phyloP scores from a whole-genome alignment of 805 yeast genomes.

The Yarrowia sp. region DNA sequence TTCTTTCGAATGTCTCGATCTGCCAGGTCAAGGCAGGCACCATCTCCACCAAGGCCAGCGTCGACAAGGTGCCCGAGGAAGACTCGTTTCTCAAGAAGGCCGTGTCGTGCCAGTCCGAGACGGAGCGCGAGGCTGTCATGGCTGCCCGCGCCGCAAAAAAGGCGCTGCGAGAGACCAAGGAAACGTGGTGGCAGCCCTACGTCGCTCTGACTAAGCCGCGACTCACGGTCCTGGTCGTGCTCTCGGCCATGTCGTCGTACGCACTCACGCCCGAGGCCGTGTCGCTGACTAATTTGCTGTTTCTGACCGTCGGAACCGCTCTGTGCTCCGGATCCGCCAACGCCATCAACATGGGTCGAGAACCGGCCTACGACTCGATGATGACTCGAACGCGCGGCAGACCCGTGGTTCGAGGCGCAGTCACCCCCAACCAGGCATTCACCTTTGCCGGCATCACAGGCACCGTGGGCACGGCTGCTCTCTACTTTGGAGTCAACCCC shows the following conservation, averaged over 20 bases:
- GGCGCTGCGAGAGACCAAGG: conserved; percentile 1
- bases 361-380: conserved; percentile 79
- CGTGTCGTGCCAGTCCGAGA: conserved; percentile 19
- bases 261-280: conserved; percentile 86
- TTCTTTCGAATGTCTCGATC: conserved; percentile 4
- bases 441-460: conserved; percentile 77
- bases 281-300: conserved; percentile 64
- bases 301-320: conserved; percentile 80
- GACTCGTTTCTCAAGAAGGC: conserved; percentile 19
- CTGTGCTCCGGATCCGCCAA: conserved; percentile 91
- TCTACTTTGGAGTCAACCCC: conserved; percentile 80
- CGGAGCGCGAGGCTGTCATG: conserved; percentile 9
- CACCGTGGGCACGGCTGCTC: conserved; percentile 60
- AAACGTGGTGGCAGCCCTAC: conserved; percentile 41
- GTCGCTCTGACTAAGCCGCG: conserved; percentile 87
- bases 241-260: conserved; percentile 90
- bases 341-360: conserved; percentile 96
- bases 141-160: conserved; percentile 10
- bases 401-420: conserved; percentile 83
- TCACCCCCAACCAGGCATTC: conserved; percentile 75
- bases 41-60: not conserved
- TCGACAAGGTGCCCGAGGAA: not conserved
- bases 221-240: conserved; percentile 79
- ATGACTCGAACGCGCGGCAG: conserved; percentile 87
- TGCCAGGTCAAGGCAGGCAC: conserved; percentile 7